Evolutionary conservation across 2,329 filamentous ascomycete species (phyloP).

Genomic region (Phaeomoniella chlamydospora): DNA sequence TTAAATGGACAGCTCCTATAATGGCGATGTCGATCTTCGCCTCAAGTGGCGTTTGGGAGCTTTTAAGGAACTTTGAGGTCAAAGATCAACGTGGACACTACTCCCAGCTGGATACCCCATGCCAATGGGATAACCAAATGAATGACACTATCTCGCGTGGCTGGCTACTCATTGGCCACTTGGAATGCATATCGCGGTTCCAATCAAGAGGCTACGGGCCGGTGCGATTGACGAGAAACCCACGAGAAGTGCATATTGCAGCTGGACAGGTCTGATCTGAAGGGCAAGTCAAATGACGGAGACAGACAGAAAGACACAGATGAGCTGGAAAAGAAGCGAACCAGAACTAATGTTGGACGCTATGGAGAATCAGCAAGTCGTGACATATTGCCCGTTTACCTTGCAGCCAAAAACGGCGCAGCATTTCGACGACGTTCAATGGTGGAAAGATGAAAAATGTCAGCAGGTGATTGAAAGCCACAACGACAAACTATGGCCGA

Average conservation of each 20-base stretch:
- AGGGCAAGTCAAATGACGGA: neutral
- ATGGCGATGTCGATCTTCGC: conserved; percentile 1
- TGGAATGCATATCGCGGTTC: neutral
- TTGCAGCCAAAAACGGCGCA: neutral
- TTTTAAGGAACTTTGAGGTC: neutral
- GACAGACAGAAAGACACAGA: neutral
- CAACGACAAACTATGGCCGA: neutral
- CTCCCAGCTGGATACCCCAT: neutral
- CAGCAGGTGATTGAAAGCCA: neutral
- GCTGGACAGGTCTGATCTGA: neutral
- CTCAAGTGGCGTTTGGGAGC: neutral
- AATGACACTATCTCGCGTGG: conserved; percentile 1
- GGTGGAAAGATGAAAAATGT: neutral
- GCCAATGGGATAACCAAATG: neutral
- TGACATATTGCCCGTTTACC: neutral
- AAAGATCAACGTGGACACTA: neutral
- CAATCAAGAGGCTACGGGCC: neutral
- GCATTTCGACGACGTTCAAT: neutral
- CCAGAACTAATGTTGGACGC: neutral
- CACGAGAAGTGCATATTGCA: neutral
- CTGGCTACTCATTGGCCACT: conserved; percentile 1
- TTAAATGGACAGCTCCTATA: too few species aligned
- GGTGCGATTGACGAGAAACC: neutral
- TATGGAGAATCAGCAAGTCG: neutral
- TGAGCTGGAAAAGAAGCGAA: neutral